Evolutionary conservation across 2,329 filamentous ascomycete genomes (phyloP), one percentile per base, ranked within the genome.

Genomic region (Beauveria brongniartii): DNA sequence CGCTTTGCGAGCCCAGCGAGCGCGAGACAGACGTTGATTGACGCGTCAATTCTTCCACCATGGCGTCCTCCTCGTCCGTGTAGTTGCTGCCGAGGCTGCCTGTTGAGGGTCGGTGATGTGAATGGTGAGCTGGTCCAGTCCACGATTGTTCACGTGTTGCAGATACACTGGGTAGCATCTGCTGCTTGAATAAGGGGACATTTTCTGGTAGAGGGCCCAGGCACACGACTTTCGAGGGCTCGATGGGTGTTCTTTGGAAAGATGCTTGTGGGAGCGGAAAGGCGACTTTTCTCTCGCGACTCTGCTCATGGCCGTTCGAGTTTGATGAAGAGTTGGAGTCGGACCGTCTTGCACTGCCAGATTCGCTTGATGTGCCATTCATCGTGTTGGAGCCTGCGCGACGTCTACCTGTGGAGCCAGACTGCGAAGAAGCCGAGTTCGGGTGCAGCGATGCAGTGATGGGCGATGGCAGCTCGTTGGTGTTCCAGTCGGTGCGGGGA

Each of bases 31-130:
- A 65, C 22, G 64, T 40, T 18, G 64, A 63, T 24, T 71, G 69
- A 12, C 66, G 64, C 10, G 67, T 65, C 46, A 71, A 60, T 57
- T 71, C 70, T 43, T 69, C 68, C 37, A 66, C 67, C 14, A 71
- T 65, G 7, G 70, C 68, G 62, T 80, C 78, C 63, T 85, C 80
- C 26, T 84, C 78, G 10, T 82, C 77, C 0, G 82, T 85, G 65
- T 77, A 85, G 61, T 84, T 82, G 67, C 82, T 84, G 22, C 82
- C 81, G 8, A 84, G 68, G 2, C 80, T 84, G 61, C 78, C 76
- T 37, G 71, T 71, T 6, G 70, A 72, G 8, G 60, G 51, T 24
- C 64, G 63, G 44, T 55, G 47, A 26, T 40, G 26, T n/a, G 54
- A 34, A 44, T 59, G 41, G 47, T 43, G 40, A 18, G 20, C 37